Percentiles rank a stretch among this genome's conserved stretches.
These are phyloP conservation scores for Fusarium sp. DNA, from an alignment of 2,329 filamentous ascomycete genomes.

Conservation along the genomic window DNA sequence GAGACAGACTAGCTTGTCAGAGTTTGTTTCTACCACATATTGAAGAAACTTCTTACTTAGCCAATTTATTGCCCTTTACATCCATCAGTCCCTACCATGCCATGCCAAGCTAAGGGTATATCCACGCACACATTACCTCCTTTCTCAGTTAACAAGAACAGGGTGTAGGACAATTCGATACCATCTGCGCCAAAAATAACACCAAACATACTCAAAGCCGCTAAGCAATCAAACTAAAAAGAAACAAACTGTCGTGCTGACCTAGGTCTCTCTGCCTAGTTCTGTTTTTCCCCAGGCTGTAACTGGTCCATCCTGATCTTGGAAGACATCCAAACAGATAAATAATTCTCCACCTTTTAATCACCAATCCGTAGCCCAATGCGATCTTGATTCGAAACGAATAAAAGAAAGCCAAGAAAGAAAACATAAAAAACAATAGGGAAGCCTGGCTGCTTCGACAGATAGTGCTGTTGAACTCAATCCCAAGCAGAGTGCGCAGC, in stretches of 20 bases:
- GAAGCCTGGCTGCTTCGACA: not conserved
- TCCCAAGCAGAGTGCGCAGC: slow-evolving; percentile 24
- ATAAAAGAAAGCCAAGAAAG: not conserved
- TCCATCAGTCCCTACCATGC: not conserved
- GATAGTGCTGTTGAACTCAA: not conserved
- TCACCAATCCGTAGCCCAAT: not conserved
- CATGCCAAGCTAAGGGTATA: slow-evolving; percentile 12
- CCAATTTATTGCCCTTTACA: slow-evolving; percentile 14
- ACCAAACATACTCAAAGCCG: not conserved
- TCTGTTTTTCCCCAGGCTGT: slow-evolving; percentile 38
- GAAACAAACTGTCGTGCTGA: slow-evolving; percentile 9
- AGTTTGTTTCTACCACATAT: not conserved
- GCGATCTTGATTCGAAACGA: not conserved
- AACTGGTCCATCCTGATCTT: slow-evolving; percentile 12
- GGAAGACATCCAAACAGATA: not conserved
- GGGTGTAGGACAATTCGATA: slow-evolving; percentile 20
- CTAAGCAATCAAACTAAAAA: not conserved
- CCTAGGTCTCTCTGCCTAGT: slow-evolving; percentile 28
- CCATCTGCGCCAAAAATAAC: slow-evolving; percentile 11
- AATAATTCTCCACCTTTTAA: not conserved
- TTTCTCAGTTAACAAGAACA: slow-evolving; percentile 19
- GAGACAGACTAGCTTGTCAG: not conserved
- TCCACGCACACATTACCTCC: slow-evolving; percentile 18
- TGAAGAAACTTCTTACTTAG: not conserved
- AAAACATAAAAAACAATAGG: not conserved